phyloP scores from a whole-genome alignment of 345 rosid genomes.

The Populus pruinosa region DNA sequence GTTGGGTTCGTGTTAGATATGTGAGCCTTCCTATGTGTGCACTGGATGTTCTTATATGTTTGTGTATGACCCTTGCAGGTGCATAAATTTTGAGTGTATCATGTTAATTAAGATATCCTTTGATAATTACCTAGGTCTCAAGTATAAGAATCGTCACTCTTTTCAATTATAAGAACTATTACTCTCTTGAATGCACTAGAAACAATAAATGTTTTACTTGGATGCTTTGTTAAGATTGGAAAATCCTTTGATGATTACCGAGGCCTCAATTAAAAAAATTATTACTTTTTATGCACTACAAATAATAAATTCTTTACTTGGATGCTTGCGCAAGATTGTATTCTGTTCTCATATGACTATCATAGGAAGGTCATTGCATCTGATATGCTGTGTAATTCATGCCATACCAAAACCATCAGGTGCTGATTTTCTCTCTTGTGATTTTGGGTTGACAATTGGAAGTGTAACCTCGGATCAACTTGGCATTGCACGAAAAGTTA shows the following conservation, averaged over 20 bases:
- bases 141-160: not conserved
- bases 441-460: constrained; percentile 56
- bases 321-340: not conserved
- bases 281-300: not conserved
- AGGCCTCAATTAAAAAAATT: not conserved
- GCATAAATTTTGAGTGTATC: no score
- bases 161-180: no score
- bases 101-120: not conserved
- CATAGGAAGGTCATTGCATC: not conserved
- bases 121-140: not conserved
- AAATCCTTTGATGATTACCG: not conserved
- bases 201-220: no score
- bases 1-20: not conserved
- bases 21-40: not conserved
- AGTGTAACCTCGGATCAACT: constrained; percentile 87
- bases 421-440: constrained; percentile 86
- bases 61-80: not conserved
- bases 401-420: constrained; percentile 38
- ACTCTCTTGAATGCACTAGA: no score
- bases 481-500: constrained; percentile 71
- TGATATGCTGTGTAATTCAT: not conserved
- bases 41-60: not conserved
- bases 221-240: no score
- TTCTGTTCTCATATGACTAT: not conserved
- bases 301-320: not conserved